These are phyloP conservation scores for Acorus calamus DNA, from an alignment of 106 monocot genomes.

Conservation along the genomic window DNA sequence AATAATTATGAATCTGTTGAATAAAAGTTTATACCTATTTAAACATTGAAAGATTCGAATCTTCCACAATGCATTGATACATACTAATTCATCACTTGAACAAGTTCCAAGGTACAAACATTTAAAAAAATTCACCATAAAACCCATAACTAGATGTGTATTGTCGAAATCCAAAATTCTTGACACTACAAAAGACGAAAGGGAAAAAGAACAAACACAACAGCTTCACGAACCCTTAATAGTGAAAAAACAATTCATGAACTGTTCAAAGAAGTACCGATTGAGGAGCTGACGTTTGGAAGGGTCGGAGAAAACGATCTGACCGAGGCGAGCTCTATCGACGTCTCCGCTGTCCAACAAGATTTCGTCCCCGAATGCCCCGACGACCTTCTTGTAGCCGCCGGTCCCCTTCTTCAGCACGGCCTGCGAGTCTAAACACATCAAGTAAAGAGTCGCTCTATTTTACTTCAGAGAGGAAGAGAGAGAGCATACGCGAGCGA, in stretches of 20 bases:
- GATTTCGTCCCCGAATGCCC: constrained; percentile 23
- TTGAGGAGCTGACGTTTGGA: constrained; percentile 14
- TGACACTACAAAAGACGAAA: not conserved
- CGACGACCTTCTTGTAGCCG: constrained; percentile 20
- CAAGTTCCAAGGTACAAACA: too few relatives aligned
- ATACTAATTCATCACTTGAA: too few relatives aligned
- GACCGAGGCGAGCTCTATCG: constrained; percentile 16
- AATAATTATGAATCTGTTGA: too few relatives aligned
- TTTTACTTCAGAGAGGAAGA: not conserved
- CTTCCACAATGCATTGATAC: too few relatives aligned
- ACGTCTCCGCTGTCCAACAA: constrained; percentile 10
- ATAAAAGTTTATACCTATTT: too few relatives aligned
- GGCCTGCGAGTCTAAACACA: constrained; percentile 1
- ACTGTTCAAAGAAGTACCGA: not conserved
- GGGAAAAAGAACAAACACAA: not conserved
- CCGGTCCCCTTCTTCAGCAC: constrained; percentile 20
- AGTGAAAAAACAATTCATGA: not conserved
- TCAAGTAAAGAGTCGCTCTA: too few relatives aligned
- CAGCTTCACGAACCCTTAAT: not conserved
- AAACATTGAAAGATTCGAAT: too few relatives aligned
- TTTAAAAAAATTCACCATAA: too few relatives aligned
- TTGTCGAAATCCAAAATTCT: too few relatives aligned
- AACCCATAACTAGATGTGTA: too few relatives aligned
- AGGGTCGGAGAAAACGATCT: constrained; percentile 21
- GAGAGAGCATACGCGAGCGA: constrained; percentile 50